Evolutionary conservation across 345 rosid genomes (phyloP), one percentile per base, ranked within the genome.

Genomic region (Ricinus communis): DNA sequence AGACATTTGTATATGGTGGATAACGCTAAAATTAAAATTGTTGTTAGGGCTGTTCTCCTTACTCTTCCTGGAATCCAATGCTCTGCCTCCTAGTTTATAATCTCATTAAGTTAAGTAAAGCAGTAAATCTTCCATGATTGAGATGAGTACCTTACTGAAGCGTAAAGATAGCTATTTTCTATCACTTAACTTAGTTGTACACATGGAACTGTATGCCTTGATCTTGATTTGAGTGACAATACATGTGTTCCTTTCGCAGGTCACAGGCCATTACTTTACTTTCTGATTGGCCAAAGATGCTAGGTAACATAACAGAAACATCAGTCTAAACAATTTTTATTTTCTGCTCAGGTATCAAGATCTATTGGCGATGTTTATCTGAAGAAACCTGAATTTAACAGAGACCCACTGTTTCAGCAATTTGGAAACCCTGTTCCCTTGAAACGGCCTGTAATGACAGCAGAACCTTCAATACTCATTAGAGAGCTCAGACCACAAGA

Each of bases 321-420:
- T 33, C 75, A 57, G 70, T 40, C 50, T 52, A 27, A 55, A 66
- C 25, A 55, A 18, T 12, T 18, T 19, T 74, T 72, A 13, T 49
- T 9, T 55, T 65, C 46, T 14, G 12, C 36, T 68, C 87, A 95
- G 97, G 99, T 95, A 31, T 95, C 99, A 4, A 85, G 99, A 87
- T 92, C 99, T 45, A 95, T 95, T 45, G 99, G 99, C 21, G 99
- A 95, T 46, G 89, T 89, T 54, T 95, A 89, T 86, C 79, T 95
- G 80, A 95, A 95, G 85, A 92, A 90, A 79, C 97, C 97, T 0
- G 99, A 95, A 71, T 84, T 82, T 71, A 85, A 88, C 77, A 90
- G 91, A 62, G 93, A 91, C 66, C 92, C 96, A 5, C n/a, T 85
- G 65, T 91, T 90, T 71, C 97, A 85, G 76, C 91, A 81, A 66